Evolutionary conservation across 768 basidiomycete genomes (phyloP).

Genomic region (Ephemerocybe angulata): DNA sequence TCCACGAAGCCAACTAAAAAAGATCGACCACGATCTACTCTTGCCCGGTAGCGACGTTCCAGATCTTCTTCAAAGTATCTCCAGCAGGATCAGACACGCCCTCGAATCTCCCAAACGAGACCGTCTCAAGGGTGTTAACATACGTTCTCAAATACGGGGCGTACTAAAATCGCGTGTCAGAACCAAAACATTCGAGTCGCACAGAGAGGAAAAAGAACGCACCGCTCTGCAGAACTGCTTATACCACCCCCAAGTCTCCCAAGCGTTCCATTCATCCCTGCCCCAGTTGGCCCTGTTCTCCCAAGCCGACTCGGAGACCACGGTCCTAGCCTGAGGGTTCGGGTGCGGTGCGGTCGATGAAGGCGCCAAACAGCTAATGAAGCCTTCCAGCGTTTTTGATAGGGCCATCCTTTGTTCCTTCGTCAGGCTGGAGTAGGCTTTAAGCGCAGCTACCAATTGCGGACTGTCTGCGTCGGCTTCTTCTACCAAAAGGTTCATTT

Average conservation of each 20-base stretch:
- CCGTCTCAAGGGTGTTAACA: slow-evolving; percentile 61
- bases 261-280: slow-evolving; percentile 72
- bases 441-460: slow-evolving; percentile 65
- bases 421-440: slow-evolving; percentile 70
- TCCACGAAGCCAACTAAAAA: no score
- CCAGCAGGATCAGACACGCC: slow-evolving; percentile 53
- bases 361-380: slow-evolving; percentile 60
- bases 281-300: slow-evolving; percentile 65
- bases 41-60: slow-evolving; percentile 69
- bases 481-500: slow-evolving; percentile 13
- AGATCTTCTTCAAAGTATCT: slow-evolving; percentile 59
- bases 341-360: slow-evolving; percentile 37
- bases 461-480: slow-evolving; percentile 59
- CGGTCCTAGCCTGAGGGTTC: slow-evolving; percentile 48
- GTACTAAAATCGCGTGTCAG: no score
- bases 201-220: slow-evolving; percentile 34
- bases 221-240: slow-evolving; percentile 83
- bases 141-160: slow-evolving; percentile 77
- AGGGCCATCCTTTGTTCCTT: slow-evolving; percentile 75
- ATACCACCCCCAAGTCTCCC: slow-evolving; percentile 93
- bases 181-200: no score
- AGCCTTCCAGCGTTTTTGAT: slow-evolving; percentile 70
- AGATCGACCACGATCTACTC: slow-evolving; percentile 27
- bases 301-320: slow-evolving; percentile 70
- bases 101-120: slow-evolving; percentile 66